Percentiles rank a stretch among this genome's conserved stretches.
Evolutionary conservation across 2,329 filamentous ascomycete genomes (phyloP).

Genomic region (Colletotrichum sp.): DNA sequence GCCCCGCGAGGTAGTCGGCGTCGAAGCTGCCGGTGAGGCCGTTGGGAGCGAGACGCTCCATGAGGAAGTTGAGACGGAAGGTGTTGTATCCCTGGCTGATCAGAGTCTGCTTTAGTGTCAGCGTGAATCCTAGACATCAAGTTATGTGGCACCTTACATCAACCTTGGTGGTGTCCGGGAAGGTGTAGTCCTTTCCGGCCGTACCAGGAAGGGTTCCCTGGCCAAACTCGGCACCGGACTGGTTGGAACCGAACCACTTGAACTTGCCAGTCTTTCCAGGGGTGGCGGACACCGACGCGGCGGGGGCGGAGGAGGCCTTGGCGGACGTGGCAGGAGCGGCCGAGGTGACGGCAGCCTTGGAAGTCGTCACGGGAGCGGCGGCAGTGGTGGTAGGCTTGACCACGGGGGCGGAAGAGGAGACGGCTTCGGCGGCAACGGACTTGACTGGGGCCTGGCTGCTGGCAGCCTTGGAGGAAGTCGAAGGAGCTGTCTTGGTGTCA

Average conservation of each 20-base stretch:
- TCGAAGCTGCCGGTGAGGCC: conserved; percentile 45
- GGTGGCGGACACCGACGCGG: background rate
- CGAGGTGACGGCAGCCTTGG: background rate
- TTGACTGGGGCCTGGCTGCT: background rate
- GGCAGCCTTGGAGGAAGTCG: background rate
- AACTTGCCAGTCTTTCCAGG: conserved; percentile 28
- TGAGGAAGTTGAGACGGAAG: conserved; percentile 60
- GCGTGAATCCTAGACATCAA: background rate
- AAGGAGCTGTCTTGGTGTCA: background rate
- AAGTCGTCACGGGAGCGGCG: background rate
- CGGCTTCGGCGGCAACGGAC: background rate
- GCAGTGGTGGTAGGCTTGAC: background rate
- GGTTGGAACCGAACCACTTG: conserved; percentile 48
- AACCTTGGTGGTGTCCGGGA: conserved; percentile 57
- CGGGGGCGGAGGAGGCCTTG: background rate
- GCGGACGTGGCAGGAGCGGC: background rate
- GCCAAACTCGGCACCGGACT: conserved; percentile 69
- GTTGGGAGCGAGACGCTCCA: conserved; percentile 58
- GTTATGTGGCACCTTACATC: conserved; percentile 28
- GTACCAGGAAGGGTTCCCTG: conserved; percentile 58
- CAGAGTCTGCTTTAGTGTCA: conserved; percentile 39
- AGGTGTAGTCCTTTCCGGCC: conserved; percentile 65
- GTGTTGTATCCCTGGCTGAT: conserved; percentile 59
- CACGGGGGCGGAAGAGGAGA: background rate
- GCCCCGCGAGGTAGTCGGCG: conserved; percentile 43